Evolutionary conservation across 192 early-diverging fungal species (phyloP).

Genomic region (Phycomyces nitens): DNA sequence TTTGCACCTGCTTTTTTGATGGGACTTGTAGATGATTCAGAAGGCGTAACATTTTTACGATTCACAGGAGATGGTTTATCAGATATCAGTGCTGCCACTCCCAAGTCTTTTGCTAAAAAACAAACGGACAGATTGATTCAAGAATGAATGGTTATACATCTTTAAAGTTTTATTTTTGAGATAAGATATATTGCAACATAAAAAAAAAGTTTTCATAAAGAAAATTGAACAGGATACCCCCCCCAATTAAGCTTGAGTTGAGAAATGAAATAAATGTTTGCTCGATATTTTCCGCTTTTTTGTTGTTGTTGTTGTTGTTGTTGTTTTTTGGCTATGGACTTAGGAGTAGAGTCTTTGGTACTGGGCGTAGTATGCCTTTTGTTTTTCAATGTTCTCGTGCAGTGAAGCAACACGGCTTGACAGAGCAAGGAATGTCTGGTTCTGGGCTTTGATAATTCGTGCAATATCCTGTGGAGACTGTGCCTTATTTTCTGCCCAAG

Average conservation of each 20-base stretch:
- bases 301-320: too few species aligned
- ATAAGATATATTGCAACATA: too few species aligned
- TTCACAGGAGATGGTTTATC: slow-evolving; percentile 21
- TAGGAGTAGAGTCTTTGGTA: slow-evolving; percentile 13
- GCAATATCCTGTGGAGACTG: slow-evolving; percentile 18
- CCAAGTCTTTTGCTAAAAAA: too few species aligned
- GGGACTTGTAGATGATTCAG: slow-evolving; percentile 18
- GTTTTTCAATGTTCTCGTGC: slow-evolving; percentile 19
- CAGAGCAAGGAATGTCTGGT: slow-evolving; percentile 28
- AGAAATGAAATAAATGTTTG: too few species aligned
- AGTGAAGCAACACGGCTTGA: slow-evolving; percentile 24
- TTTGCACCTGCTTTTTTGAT: slow-evolving; percentile 11
- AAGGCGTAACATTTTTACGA: slow-evolving; percentile 20
- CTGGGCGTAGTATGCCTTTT: slow-evolving; percentile 15
- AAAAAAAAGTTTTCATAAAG: too few species aligned
- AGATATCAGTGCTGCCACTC: background rate
- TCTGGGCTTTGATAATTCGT: slow-evolving; percentile 24
- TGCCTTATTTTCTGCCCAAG: slow-evolving; percentile 10
- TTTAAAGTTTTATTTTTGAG: too few species aligned
- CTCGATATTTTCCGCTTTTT: too few species aligned
- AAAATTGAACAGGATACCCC: too few species aligned
- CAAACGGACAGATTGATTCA: too few species aligned
- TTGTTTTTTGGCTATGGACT: background rate
- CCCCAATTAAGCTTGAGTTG: too few species aligned
- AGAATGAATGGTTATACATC: too few species aligned